Conservation (phyloP, 257 asterid genomes). For the Anisodus acutangulus region DNA sequence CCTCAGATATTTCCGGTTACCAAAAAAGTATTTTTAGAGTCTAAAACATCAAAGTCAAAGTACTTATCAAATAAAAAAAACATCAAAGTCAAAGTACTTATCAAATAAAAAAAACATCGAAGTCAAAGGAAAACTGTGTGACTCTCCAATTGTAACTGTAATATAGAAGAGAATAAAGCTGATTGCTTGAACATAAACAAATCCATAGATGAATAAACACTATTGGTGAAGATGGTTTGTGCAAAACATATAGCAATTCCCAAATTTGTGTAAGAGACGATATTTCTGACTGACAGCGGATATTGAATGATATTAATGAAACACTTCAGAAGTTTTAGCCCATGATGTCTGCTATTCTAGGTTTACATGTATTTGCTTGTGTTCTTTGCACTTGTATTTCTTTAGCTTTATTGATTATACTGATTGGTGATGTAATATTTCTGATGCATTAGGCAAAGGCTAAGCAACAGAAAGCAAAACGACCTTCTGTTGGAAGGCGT, state of each 20-base stretch:
- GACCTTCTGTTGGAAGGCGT: slow-evolving; percentile 30
- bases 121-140: background rate
- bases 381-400: background rate
- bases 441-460: slow-evolving; percentile 31
- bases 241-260: slow-evolving; percentile 12
- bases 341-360: background rate
- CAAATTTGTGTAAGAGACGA: slow-evolving; percentile 6
- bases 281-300: background rate
- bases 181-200: background rate
- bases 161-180: background rate
- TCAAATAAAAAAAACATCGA: background rate
- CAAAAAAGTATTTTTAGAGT: slow-evolving; percentile 3
- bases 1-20: background rate
- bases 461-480: slow-evolving; percentile 35
- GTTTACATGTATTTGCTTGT: slow-evolving; percentile 11
- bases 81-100: background rate
- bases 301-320: background rate
- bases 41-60: background rate
- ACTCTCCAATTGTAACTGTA: slow-evolving; percentile 3
- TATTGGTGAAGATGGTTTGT: background rate
- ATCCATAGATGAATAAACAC: background rate
- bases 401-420: slow-evolving; percentile 1
- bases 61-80: background rate
- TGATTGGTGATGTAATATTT: slow-evolving; percentile 13
- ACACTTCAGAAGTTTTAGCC: background rate